These are phyloP conservation scores for Haplosporangium gracile DNA, from an alignment of 192 early-diverging fungal species.

Conservation along the genomic window DNA sequence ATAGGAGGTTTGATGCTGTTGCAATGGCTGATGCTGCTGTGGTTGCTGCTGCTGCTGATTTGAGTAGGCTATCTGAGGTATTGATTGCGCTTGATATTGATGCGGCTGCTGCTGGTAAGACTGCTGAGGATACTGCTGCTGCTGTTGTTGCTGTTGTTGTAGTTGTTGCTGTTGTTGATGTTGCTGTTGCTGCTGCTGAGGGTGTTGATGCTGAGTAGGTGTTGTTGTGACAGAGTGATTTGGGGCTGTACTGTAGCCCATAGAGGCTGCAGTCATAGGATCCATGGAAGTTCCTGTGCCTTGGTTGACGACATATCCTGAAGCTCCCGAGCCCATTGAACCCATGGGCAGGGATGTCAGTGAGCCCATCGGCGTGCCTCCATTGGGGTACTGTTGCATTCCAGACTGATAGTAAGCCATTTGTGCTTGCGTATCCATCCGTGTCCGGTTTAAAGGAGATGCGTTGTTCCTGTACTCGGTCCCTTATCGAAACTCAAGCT, in stretches of 20 bases:
- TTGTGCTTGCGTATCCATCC: conserved; percentile 30
- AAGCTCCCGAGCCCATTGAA: conserved; percentile 19
- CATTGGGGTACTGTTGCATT: conserved; percentile 38
- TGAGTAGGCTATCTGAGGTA: conserved; percentile 20
- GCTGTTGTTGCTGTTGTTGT: not conserved
- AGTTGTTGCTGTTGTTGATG: not conserved
- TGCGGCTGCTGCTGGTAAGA: not conserved
- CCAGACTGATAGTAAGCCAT: conserved; percentile 41
- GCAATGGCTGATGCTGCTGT: conserved; percentile 18
- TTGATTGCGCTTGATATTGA: conserved; percentile 18
- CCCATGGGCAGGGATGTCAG: conserved; percentile 27
- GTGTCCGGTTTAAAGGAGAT: not conserved
- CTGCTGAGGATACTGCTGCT: conserved; percentile 2
- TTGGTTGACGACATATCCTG: conserved; percentile 26
- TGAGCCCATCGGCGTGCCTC: conserved; percentile 27
- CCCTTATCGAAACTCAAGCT: not conserved
- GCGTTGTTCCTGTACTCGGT: conserved; percentile 1
- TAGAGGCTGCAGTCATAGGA: not conserved
- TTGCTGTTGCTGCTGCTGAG: conserved; percentile 25
- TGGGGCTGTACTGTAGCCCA: conserved; percentile 17
- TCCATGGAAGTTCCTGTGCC: conserved; percentile 12
- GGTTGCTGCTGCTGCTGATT: conserved; percentile 36
- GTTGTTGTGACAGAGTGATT: conserved; percentile 26
- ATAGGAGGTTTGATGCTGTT: conserved; percentile 19
- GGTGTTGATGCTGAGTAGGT: conserved; percentile 19